phyloP scores from a whole-genome alignment of 768 basidiomycete species.

The Suillus luteus region DNA sequence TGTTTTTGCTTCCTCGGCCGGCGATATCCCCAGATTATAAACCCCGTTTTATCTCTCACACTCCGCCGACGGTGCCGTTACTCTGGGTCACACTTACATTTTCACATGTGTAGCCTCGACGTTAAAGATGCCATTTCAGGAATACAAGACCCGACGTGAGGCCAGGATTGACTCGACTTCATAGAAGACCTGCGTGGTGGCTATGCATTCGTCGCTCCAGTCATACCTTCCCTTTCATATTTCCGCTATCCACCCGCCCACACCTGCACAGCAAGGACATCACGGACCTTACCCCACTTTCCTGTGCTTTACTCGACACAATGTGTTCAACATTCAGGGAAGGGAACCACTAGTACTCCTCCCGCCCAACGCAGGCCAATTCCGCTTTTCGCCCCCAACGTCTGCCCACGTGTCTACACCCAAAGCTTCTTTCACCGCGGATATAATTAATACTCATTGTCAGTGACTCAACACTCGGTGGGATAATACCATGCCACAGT shows the following conservation, averaged over 20 bases:
- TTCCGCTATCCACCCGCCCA: slow-evolving; percentile 3
- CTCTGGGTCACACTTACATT: background rate
- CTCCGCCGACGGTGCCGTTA: slow-evolving; percentile 36
- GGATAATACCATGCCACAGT: background rate
- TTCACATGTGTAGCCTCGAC: slow-evolving; percentile 16
- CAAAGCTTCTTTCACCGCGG: slow-evolving; percentile 4
- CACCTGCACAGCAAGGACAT: slow-evolving; percentile 5
- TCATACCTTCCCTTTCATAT: background rate
- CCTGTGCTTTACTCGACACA: too few species aligned
- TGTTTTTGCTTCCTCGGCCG: slow-evolving; percentile 44
- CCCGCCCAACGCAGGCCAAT: slow-evolving; percentile 6
- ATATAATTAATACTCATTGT: slow-evolving; percentile 5
- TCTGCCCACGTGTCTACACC: slow-evolving; percentile 4
- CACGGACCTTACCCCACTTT: slow-evolving; percentile 1
- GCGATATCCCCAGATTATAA: slow-evolving; percentile 39
- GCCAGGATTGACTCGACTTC: slow-evolving; percentile 8
- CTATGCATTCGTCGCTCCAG: slow-evolving; percentile 12
- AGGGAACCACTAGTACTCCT: slow-evolving; percentile 2
- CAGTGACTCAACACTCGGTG: background rate
- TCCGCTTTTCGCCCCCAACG: background rate
- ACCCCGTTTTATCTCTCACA: slow-evolving; percentile 26
- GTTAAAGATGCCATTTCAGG: slow-evolving; percentile 33
- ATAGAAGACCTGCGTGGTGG: slow-evolving; percentile 12
- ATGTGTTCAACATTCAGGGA: too few species aligned
- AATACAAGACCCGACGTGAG: slow-evolving; percentile 21